Conservation (phyloP, 2,329 filamentous ascomycete genomes). For the Cercospora janseana region DNA sequence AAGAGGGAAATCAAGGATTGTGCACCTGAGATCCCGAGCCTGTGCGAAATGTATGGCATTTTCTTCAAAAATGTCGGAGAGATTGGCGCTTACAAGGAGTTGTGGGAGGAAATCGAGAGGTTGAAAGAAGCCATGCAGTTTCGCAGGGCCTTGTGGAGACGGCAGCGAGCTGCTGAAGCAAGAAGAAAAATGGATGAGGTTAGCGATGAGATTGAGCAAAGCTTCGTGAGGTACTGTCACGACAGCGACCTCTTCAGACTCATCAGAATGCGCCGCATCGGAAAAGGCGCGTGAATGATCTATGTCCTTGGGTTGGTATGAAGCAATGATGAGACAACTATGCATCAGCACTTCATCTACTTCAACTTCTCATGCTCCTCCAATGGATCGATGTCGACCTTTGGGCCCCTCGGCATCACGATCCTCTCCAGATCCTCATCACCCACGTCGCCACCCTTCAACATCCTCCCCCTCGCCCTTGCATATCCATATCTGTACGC, state of each 20-base stretch:
- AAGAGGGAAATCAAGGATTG: constrained; percentile 12
- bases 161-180: constrained; percentile 9
- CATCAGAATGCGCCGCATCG: no score
- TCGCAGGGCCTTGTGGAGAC: constrained; percentile 18
- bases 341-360: no score
- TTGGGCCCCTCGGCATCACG: constrained; percentile 19
- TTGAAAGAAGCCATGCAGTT: constrained; percentile 22
- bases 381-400: constrained; percentile 18
- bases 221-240: background rate
- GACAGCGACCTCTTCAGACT: background rate
- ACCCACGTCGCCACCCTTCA: constrained; percentile 11
- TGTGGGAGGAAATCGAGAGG: constrained; percentile 24
- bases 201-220: constrained; percentile 14
- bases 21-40: constrained; percentile 14
- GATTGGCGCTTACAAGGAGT: constrained; percentile 20
- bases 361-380: constrained; percentile 18
- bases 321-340: no score
- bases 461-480: constrained; percentile 17
- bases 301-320: no score
- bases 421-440: constrained; percentile 14
- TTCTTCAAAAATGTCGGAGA: constrained; percentile 18
- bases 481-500: constrained; percentile 24
- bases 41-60: constrained; percentile 25
- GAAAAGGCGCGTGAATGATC: no score
- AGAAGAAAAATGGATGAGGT: constrained; percentile 11